A percentile compares a stretch with the other conserved stretches of the same genome.
These are phyloP conservation scores for Hyaloperonospora arabidopsidis DNA, from an alignment of 352 stramenopile species.

Conservation along the genomic window DNA sequence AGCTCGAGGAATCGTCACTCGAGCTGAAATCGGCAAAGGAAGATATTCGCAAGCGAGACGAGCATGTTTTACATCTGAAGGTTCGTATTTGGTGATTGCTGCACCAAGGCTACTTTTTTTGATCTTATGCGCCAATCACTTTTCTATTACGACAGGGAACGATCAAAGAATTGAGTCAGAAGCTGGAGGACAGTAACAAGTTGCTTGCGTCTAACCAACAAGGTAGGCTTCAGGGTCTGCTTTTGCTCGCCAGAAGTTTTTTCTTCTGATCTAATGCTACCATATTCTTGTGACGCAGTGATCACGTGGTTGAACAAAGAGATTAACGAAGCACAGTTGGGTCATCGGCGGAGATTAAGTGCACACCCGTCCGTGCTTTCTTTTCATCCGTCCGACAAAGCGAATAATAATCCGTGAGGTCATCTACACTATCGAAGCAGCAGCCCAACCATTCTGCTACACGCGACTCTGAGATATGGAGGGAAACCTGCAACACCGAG, in stretches of 20 bases:
- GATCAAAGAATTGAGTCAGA: slow-evolving; percentile 68
- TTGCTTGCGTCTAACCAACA: slow-evolving; percentile 84
- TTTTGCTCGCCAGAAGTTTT: not conserved
- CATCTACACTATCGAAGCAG: not conserved
- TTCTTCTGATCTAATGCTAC: not conserved
- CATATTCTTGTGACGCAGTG: slow-evolving; percentile 30
- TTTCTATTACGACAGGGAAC: slow-evolving; percentile 30
- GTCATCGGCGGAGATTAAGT: slow-evolving; percentile 49
- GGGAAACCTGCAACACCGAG: too few species aligned
- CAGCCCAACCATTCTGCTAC: not conserved
- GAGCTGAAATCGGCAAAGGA: slow-evolving; percentile 61
- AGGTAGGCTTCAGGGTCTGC: slow-evolving; percentile 30
- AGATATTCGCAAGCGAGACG: slow-evolving; percentile 61
- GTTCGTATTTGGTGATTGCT: slow-evolving; percentile 16
- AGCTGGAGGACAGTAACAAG: slow-evolving; percentile 85
- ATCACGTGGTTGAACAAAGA: slow-evolving; percentile 89
- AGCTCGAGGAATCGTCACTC: slow-evolving; percentile 53
- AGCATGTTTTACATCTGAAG: slow-evolving; percentile 55
- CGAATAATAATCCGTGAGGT: slow-evolving; percentile 10
- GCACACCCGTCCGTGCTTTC: slow-evolving; percentile 64
- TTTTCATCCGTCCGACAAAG: slow-evolving; percentile 52
- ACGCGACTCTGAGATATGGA: too few species aligned
- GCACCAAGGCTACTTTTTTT: not conserved
- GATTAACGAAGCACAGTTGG: slow-evolving; percentile 84
- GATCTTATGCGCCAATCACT: not conserved